Evolutionary conservation across 2,329 filamentous ascomycete genomes (phyloP).

Genomic region (Fusarium compactum): DNA sequence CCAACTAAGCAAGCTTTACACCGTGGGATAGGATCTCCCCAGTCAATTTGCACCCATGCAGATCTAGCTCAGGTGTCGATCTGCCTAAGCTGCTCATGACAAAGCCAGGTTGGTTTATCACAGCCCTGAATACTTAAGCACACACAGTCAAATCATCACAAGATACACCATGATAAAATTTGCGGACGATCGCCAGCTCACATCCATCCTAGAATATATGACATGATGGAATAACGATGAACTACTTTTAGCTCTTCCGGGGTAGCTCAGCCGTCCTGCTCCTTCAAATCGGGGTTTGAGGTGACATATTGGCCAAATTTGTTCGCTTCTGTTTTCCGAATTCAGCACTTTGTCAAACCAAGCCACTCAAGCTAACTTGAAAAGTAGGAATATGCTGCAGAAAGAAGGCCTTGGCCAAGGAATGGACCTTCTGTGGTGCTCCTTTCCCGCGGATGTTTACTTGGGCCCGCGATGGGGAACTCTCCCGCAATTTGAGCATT

Average conservation of each 20-base stretch:
- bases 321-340: slow-evolving; percentile 58
- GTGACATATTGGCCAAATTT: slow-evolving; percentile 47
- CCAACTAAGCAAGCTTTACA: neutral
- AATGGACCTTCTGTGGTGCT: slow-evolving; percentile 33
- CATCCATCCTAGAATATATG: neutral
- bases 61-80: neutral
- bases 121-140: neutral
- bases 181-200: neutral
- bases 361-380: slow-evolving; percentile 16
- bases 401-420: slow-evolving; percentile 24
- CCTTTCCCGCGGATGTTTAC: slow-evolving; percentile 35
- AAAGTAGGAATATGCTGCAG: slow-evolving; percentile 20
- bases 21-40: neutral
- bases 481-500: slow-evolving; percentile 2
- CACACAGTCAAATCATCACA: neutral
- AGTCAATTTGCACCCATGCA: neutral
- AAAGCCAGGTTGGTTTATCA: neutral
- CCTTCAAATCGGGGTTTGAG: slow-evolving; percentile 32
- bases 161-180: slow-evolving; percentile 1
- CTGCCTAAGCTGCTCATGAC: neutral
- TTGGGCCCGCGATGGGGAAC: slow-evolving; percentile 31
- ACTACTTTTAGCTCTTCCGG: slow-evolving; percentile 6
- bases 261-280: slow-evolving; percentile 22
- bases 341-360: slow-evolving; percentile 47
- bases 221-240: slow-evolving; percentile 2